Base-by-base conservation (phyloP, 805 yeast genomes). In the Alloascoidea africana region DNA sequence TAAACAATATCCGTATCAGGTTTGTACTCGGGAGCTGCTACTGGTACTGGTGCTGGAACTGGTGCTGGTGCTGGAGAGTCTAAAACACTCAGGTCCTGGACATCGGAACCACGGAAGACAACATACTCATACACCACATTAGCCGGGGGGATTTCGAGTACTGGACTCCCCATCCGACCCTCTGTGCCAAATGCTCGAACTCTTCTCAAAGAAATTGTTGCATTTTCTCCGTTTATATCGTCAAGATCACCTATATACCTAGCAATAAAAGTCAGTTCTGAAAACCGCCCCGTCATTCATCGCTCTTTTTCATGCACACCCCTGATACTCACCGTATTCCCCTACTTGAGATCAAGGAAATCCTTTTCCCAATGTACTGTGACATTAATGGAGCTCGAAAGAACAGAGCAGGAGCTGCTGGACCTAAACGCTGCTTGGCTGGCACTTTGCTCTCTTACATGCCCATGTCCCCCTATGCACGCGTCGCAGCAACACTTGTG, bases 111-210 rank as follows among this genome's bases (percentile, higher is more conserved):
- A 47, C 87, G 73, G 55, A 91, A 81, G 39, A 80, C 82, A 37
- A 91, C 84, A 40, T 70, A 71, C 17, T 82, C 87, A 57, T 73
- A 83, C 13, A 78, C 67, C 33, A 66, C 74, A 30, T 65, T 58
- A 14, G 84, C 76, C 4, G 93, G 79, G 39, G 73, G 68, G 33
- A 85, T 75, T 55, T 84, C 93, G 44, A 70, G 65, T 13, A 67
- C 62, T 2, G 82, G 78, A 54, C 80, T 85, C 11, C 63, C 60
- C 46, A 79, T 65, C 49, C 97, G 72, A 18, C 94, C 96, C 57
- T 89, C 97, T 15, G 96, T 82, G 39, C 97, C 98, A 46, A 77
- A 77, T 37, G 85, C 75, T 43, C 84, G 68, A 36, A 89, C 97
- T 39, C 75, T 65, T 36, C 69, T 68, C 50, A 89, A 67, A 4